Conservation (phyloP, 2,329 filamentous ascomycete species). For the Mycogone perniciosa region DNA sequence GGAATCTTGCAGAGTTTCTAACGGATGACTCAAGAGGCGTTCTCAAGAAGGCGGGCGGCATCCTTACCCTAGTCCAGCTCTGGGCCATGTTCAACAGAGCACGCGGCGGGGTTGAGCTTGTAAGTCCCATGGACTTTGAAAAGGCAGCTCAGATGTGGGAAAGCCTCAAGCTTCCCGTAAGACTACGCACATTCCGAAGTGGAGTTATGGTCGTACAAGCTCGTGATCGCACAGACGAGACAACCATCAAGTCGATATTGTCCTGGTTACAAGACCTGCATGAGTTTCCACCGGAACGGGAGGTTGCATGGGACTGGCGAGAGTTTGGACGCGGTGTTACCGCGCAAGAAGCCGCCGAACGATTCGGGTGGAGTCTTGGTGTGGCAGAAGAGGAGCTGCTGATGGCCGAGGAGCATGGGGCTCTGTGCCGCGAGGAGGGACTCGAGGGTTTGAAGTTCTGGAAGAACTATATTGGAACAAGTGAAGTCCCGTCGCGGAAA, state of each 20-base stretch:
- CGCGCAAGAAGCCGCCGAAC: conserved; percentile 79
- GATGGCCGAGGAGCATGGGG: conserved; percentile 90
- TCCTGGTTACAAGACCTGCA: conserved; percentile 73
- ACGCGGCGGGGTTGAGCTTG: conserved; percentile 86
- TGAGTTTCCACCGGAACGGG: conserved; percentile 54
- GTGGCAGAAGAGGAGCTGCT: conserved; percentile 93
- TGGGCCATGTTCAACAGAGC: conserved; percentile 95
- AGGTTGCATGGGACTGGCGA: conserved; percentile 68
- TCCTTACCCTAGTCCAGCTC: conserved; percentile 82
- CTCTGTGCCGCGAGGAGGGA: conserved; percentile 83
- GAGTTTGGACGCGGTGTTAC: conserved; percentile 79
- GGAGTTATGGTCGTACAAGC: conserved; percentile 92
- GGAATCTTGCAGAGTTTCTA: conserved; percentile 81
- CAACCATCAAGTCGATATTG: conserved; percentile 70
- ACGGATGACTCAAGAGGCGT: conserved; percentile 78
- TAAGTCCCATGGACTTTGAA: conserved; percentile 86
- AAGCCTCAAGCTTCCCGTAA: conserved; percentile 75
- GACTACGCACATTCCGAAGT: conserved; percentile 82
- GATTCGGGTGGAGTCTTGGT: conserved; percentile 94
- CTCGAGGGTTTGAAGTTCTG: conserved; percentile 90
- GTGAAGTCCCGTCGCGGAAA: conserved; percentile 28
- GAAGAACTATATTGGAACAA: conserved; percentile 65
- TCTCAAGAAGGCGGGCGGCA: conserved; percentile 73
- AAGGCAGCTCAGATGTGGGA: conserved; percentile 88
- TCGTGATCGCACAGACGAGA: conserved; percentile 81